Evolutionary conservation across 805 yeast genomes (phyloP).

Genomic region (Ogataea trehaloabstinens): DNA sequence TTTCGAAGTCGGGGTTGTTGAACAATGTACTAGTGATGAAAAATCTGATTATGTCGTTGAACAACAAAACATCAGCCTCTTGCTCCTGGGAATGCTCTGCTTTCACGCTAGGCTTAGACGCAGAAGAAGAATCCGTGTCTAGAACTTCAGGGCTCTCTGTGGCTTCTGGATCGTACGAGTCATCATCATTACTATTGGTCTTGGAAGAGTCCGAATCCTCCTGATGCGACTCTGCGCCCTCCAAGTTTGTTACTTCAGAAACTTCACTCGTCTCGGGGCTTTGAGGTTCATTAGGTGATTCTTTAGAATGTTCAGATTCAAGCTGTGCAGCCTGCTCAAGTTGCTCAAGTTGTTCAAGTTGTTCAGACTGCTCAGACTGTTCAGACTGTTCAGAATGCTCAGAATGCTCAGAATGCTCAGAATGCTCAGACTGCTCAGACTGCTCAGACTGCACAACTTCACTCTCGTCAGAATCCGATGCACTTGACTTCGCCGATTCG

Average conservation of each 20-base stretch:
- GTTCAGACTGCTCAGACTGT: constrained; percentile 1
- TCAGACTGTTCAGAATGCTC: constrained; percentile 1
- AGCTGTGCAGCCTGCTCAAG: not conserved
- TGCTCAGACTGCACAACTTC: not conserved
- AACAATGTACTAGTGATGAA: constrained; percentile 30
- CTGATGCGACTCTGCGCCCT: not conserved
- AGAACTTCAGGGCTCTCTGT: constrained; percentile 1
- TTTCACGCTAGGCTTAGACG: not conserved
- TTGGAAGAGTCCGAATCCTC: not conserved
- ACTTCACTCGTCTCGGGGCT: not conserved
- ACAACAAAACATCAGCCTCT: constrained; percentile 36
- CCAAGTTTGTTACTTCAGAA: constrained; percentile 1
- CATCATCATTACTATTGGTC: constrained; percentile 2
- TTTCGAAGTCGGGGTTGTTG: constrained; percentile 35
- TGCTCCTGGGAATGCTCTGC: constrained; percentile 7
- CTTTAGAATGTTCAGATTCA: not conserved
- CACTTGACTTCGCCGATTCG: not conserved
- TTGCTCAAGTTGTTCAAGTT: not conserved
- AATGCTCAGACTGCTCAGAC: not conserved
- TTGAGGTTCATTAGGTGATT: too few relatives aligned
- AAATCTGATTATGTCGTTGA: constrained; percentile 32
- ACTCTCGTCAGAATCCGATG: not conserved
- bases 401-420: constrained; percentile 1
- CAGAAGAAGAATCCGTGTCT: not conserved
- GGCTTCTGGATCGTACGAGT: constrained; percentile 6